Evolutionary conservation across 2,329 filamentous ascomycete genomes (phyloP).

Genomic region (Ilyonectria destructans): DNA sequence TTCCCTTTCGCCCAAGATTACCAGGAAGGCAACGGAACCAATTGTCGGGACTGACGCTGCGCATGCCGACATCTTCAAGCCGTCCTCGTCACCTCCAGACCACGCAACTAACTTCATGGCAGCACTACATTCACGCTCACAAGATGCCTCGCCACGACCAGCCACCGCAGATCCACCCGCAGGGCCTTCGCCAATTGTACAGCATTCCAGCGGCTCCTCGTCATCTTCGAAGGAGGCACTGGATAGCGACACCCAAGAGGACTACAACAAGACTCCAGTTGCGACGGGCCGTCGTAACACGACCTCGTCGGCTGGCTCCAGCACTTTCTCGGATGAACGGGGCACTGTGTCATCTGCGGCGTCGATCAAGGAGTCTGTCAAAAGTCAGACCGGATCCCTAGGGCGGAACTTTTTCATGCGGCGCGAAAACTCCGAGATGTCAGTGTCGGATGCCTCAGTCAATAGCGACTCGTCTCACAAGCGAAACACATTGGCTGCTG

Average conservation of each 20-base stretch:
- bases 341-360: constrained; percentile 53
- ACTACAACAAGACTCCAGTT: constrained; percentile 48
- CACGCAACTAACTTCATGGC: constrained; percentile 78
- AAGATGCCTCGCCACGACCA: constrained; percentile 67
- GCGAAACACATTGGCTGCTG: constrained; percentile 68
- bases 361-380: constrained; percentile 56
- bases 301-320: constrained; percentile 56
- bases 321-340: constrained; percentile 44
- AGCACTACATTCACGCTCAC: constrained; percentile 75
- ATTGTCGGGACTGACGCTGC: constrained; percentile 78
- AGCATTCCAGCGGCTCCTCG: constrained; percentile 66
- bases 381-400: constrained; percentile 59
- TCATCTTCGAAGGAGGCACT: constrained; percentile 63
- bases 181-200: constrained; percentile 57
- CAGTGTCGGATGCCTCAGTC: constrained; percentile 56
- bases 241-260: constrained; percentile 57
- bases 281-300: constrained; percentile 56
- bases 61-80: constrained; percentile 76
- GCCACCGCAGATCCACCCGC: constrained; percentile 58
- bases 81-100: constrained; percentile 70
- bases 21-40: constrained; percentile 71
- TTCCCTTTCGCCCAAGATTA: constrained; percentile 54
- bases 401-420: constrained; percentile 60
- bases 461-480: constrained; percentile 57
- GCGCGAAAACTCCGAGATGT: constrained; percentile 57